Evolutionary conservation across 2,329 filamentous ascomycete genomes (phyloP).

Genomic region (Aspergillus fijiensis): DNA sequence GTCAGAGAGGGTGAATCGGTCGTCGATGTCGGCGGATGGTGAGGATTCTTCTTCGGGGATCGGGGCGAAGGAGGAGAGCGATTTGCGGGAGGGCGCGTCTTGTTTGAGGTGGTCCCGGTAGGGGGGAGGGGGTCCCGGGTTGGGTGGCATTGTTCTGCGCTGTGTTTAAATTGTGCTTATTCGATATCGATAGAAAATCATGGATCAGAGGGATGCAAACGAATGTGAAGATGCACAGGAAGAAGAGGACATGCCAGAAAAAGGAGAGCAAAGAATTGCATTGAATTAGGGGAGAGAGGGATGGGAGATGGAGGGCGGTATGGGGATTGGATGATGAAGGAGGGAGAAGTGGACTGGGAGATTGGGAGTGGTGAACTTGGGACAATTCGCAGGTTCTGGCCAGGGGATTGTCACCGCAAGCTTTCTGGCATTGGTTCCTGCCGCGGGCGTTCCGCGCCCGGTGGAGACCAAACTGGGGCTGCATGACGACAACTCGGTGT

Average conservation of each 20-base stretch:
- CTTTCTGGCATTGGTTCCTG: neutral
- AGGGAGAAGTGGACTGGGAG: neutral
- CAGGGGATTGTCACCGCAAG: too few relatives aligned
- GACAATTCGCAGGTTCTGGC: too few relatives aligned
- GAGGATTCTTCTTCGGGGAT: neutral
- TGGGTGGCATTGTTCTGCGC: neutral
- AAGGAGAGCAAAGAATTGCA: neutral
- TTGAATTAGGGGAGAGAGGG: neutral
- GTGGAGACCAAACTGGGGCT: neutral
- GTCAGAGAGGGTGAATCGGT: conserved; percentile 12
- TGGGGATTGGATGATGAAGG: neutral
- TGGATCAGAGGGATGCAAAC: neutral
- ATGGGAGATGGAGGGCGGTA: too few relatives aligned
- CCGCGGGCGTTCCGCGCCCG: neutral
- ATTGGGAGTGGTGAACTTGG: too few relatives aligned
- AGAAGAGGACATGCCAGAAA: neutral
- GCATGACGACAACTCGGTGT: neutral
- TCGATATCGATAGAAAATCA: neutral
- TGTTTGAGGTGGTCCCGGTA: neutral
- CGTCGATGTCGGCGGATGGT: too few relatives aligned
- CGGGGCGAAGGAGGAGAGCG: neutral
- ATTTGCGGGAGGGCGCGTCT: neutral
- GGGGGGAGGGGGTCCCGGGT: neutral
- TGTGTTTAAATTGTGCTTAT: neutral
- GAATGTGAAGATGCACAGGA: neutral